These are phyloP conservation scores for Chaetomium olivaceum DNA, from an alignment of 2,329 filamentous ascomycete genomes.

Conservation along the genomic window DNA sequence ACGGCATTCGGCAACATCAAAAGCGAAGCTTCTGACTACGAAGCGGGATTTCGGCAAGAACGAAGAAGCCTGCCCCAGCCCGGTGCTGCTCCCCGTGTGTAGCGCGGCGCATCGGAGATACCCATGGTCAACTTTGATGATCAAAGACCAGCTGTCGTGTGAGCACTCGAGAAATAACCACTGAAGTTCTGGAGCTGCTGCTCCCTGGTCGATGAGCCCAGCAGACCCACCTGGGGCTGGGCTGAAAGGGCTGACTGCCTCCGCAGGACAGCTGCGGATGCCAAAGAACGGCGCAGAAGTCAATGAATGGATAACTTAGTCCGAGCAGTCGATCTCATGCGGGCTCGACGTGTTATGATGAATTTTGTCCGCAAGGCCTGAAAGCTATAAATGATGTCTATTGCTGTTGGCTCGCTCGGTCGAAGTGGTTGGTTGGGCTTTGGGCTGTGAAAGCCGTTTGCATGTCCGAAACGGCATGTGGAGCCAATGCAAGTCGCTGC, in stretches of 20 bases:
- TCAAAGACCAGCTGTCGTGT: background rate
- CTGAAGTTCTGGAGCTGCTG: background rate
- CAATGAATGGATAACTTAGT: background rate
- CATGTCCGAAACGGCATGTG: slow-evolving; percentile 9
- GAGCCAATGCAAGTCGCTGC: background rate
- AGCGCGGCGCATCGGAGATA: background rate
- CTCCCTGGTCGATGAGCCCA: background rate
- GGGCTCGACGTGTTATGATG: background rate
- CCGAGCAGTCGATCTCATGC: background rate
- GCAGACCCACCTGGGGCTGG: slow-evolving; percentile 4
- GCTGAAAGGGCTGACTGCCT: slow-evolving; percentile 12
- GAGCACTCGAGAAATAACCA: background rate
- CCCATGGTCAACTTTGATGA: background rate
- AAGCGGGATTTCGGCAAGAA: background rate
- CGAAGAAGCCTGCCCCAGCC: background rate
- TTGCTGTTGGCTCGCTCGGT: background rate
- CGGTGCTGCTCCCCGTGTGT: background rate
- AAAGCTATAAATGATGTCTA: background rate
- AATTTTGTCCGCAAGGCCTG: background rate
- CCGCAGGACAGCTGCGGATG: background rate
- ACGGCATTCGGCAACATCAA: background rate
- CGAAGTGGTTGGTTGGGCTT: background rate
- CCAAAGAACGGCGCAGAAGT: background rate
- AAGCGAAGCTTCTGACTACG: background rate
- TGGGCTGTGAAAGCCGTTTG: background rate